A percentile compares a stretch with the other conserved stretches of the same genome.
Evolutionary conservation across 2,329 filamentous ascomycete species (phyloP).

Genomic region (Aspergillus sp.): DNA sequence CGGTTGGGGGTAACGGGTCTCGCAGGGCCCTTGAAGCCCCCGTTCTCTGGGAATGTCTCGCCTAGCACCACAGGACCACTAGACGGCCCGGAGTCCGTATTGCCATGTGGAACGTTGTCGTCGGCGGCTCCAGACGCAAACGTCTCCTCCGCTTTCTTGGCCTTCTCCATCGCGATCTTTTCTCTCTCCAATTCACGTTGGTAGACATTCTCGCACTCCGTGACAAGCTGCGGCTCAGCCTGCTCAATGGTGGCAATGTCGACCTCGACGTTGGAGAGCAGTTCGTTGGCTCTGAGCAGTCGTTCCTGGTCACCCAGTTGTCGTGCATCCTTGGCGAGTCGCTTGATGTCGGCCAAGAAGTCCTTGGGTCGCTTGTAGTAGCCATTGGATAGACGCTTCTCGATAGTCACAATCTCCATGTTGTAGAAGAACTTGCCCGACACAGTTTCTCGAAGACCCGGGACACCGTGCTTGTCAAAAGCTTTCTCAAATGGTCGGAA

Average conservation of each 20-base stretch:
- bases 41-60: constrained; percentile 58
- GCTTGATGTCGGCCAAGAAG: constrained; percentile 83
- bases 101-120: constrained; percentile 50
- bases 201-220: constrained; percentile 80
- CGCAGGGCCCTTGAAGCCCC: constrained; percentile 44
- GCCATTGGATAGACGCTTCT: constrained; percentile 93
- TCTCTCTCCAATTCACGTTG: constrained; percentile 68
- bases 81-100: constrained; percentile 50
- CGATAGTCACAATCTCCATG: constrained; percentile 85
- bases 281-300: constrained; percentile 82
- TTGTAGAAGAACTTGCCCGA: constrained; percentile 93
- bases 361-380: constrained; percentile 91
- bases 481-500: constrained; percentile 75
- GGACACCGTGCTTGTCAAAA: constrained; percentile 73
- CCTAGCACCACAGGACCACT: constrained; percentile 60
- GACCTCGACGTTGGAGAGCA: constrained; percentile 89
- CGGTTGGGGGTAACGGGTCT: constrained; percentile 56
- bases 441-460: constrained; percentile 70
- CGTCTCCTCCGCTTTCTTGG: constrained; percentile 40
- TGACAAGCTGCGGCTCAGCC: constrained; percentile 59
- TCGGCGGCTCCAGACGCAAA: constrained; percentile 46
- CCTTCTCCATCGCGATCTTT: constrained; percentile 60
- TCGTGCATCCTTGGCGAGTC: constrained; percentile 79
- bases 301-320: constrained; percentile 79
- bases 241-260: constrained; percentile 77